A percentile compares a stretch with the other conserved stretches of the same genome.
These are phyloP conservation scores for Diutina sp. DNA, from an alignment of 1,139 yeast genomes.

Conservation along the genomic window DNA sequence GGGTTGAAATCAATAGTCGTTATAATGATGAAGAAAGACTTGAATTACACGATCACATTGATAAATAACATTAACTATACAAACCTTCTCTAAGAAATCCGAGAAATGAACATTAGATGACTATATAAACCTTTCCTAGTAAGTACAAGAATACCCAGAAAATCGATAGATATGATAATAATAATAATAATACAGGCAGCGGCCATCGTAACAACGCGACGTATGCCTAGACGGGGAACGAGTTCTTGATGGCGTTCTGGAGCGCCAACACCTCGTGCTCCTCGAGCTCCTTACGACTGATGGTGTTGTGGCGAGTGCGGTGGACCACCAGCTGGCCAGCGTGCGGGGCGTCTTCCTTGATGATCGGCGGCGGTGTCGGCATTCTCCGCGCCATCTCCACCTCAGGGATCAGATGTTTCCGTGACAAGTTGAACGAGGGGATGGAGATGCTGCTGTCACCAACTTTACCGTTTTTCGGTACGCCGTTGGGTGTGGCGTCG, in stretches of 20 bases:
- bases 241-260: neutral
- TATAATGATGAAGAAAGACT: too few relatives aligned
- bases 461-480: neutral
- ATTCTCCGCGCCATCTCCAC: neutral
- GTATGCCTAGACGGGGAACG: neutral
- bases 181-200: neutral
- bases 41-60: too few relatives aligned
- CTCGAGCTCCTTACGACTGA: neutral
- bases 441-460: neutral
- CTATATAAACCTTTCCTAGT: neutral
- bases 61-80: neutral
- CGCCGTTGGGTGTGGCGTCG: neutral
- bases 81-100: neutral
- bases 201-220: neutral
- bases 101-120: neutral
- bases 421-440: neutral
- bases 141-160: neutral
- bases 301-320: neutral
- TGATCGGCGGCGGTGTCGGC: neutral
- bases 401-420: neutral
- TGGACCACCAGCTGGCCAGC: neutral
- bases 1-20: too few relatives aligned
- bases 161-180: neutral
- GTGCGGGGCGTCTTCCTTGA: neutral
- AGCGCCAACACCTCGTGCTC: constrained; percentile 1